Conservation (phyloP, 108 stramenopile genomes). For the Conticribra guillardii region DNA sequence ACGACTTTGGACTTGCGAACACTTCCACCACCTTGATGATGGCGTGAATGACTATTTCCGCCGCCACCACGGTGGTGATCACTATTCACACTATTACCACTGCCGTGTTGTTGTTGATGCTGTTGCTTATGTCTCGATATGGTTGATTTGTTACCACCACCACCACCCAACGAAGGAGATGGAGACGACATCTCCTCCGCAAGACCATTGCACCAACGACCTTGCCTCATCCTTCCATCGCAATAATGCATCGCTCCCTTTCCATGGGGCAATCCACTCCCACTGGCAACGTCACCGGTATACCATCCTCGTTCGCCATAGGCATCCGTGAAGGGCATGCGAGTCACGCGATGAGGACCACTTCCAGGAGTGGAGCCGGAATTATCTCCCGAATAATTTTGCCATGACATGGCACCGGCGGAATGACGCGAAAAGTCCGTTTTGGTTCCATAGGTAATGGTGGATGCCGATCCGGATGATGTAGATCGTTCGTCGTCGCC, state of each 20-base stretch:
- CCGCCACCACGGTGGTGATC: conserved; percentile 2
- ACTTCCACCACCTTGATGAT: not conserved
- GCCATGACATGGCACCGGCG: conserved; percentile 15
- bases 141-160: not conserved
- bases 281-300: conserved; percentile 72
- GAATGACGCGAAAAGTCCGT: conserved; percentile 14
- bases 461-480: conserved; percentile 30
- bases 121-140: not conserved
- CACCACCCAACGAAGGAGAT: too few species aligned
- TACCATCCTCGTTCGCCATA: conserved; percentile 81
- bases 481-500: conserved; percentile 27
- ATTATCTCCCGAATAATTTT: conserved; percentile 21
- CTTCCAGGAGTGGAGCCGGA: conserved; percentile 4
- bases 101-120: not conserved
- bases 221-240: conserved; percentile 38
- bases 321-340: conserved; percentile 66
- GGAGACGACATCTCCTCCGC: conserved; percentile 12
- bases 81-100: conserved; percentile 14
- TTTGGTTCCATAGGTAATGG: conserved; percentile 42
- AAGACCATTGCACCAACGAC: conserved; percentile 43
- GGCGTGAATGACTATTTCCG: conserved; percentile 1
- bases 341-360: conserved; percentile 44
- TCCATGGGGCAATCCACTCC: conserved; percentile 81
- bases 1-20: conserved; percentile 2
- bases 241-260: conserved; percentile 53